Base-by-base conservation (phyloP, 495 filamentous ascomycete genomes). In the Aspergillus affinis region DNA sequence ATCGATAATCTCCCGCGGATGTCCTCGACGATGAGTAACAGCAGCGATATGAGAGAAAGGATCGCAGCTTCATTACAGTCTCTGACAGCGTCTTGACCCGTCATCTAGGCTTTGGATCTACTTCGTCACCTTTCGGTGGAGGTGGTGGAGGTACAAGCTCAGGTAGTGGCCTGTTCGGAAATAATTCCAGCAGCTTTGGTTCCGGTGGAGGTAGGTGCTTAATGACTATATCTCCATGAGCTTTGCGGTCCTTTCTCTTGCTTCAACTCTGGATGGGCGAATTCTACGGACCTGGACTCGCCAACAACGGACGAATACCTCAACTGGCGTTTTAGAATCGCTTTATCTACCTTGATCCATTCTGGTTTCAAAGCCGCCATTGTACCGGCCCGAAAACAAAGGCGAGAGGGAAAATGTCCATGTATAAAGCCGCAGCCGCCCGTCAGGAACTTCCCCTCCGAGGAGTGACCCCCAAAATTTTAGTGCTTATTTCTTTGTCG, bases 51-150 rank as follows among this genome's bases (percentile, higher is more conserved):
- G 77, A 77, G 71, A 77, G 72, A 72, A 78, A 77, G 71, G 68
- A 75, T 65, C 68, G 66, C 74, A 69, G 62, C 64, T 73, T 65
- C 56, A 67, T 61, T 59, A 66, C 60, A 66, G 64, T 69, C 63
- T 81, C 75, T 80, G 75, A 82, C 78, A 68, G 69, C 69, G 68
- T 74, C 65, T 69, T 64, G 65, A 63, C 58, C 65, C 64, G 70
- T 75, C 67, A 72, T 82, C 69, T 81, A 86, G 84, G 83, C 75
- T 86, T 86, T 78, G 84, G 84, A 65, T 78, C 81, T 50, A 75
- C 77, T 56, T 66, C 73, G 55, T 69, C 73, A 50, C 65, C 70
- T 26, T 77, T 75, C 64, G 73, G 73, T 65, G 65, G 53, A 32
- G 30, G 30, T n/a, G 63, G 71, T n/a, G 63, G 71, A 61, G 67